Base-by-base conservation (phyloP, 1,284 basidiomycete genomes). In the Amylostereum areolatum region DNA sequence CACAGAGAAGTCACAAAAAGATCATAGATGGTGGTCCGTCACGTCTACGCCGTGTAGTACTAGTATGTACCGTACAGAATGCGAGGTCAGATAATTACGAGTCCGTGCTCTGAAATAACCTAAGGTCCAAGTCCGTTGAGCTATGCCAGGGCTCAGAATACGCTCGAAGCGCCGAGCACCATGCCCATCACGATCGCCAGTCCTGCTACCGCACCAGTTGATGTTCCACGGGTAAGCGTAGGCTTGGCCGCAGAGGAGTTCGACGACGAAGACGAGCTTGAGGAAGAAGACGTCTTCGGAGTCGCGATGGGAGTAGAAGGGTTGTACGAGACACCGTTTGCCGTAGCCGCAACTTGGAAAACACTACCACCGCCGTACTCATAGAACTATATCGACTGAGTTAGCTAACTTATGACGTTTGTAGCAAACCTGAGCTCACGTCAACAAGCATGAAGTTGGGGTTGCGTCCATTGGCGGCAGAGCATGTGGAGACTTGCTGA, bases 401-500 rank as follows among this genome's bases (percentile, higher is more conserved):
- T 69, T 27, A 56, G 51, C 39, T 7, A 30, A 39, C 49, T n/a
- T 42, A 32, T 47, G 36, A 37, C 36, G 33, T 43, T 49, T 28
- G 48, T 37, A 53, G 52, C 35, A 56, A 49, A 12, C 46, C 30
- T 30, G 34, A 8, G 71, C 83, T 64, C 60, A 88, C 86, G 61
- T 92, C 89, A 25, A 92, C 88, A n/a, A 92, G 81, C 61, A 92
- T 68, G 65, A 88, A 95, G 62, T 91, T 94, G 4, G 92, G 90
- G 52, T 78, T 69, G 47, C 81, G 75, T 25, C 79, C 77, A 57
- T 88, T 75, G 37, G 73, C 59, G 0, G 73, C 62, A 9, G 67
- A 64, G 60, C 93, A 97, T 33, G 81, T 84, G 50, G 68, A 60
- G 5, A 89, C 85, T 53, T 95, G 89, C 35, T 69, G 70, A 12